A percentile compares a stretch with the other conserved stretches of the same genome.
Evolutionary conservation across 2,329 filamentous ascomycete species (phyloP).

Genomic region (Penicillium palitans): DNA sequence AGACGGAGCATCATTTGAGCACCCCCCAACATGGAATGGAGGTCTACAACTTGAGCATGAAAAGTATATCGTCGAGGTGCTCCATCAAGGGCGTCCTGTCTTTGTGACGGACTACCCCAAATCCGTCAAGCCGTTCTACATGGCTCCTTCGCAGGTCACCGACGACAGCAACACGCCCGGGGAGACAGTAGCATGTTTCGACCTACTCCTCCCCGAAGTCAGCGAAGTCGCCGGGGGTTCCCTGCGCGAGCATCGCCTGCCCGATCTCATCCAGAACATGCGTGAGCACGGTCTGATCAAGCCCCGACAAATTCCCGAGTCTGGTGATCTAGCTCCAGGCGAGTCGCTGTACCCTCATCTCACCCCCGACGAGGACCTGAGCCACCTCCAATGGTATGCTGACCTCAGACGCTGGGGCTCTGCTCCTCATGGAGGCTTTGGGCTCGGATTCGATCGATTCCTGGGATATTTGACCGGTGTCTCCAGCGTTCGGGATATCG

Average conservation of each 20-base stretch:
- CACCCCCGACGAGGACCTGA: slow-evolving; percentile 41
- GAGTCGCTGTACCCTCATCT: slow-evolving; percentile 40
- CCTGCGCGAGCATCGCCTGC: slow-evolving; percentile 78
- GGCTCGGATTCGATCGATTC: slow-evolving; percentile 83
- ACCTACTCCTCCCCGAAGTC: slow-evolving; percentile 80
- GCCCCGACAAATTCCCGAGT: slow-evolving; percentile 20
- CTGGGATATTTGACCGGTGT: slow-evolving; percentile 81
- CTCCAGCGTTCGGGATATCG: slow-evolving; percentile 78
- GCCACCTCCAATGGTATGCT: slow-evolving; percentile 77
- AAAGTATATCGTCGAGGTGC: slow-evolving; percentile 71
- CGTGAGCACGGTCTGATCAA: slow-evolving; percentile 61
- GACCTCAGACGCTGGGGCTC: slow-evolving; percentile 89
- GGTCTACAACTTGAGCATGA: slow-evolving; percentile 92
- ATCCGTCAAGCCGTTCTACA: slow-evolving; percentile 88
- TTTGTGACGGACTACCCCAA: slow-evolving; percentile 95
- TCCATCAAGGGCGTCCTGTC: slow-evolving; percentile 68
- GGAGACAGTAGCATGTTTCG: slow-evolving; percentile 81
- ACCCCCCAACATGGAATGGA: slow-evolving; percentile 67
- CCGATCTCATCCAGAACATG: slow-evolving; percentile 70
- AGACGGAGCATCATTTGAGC: slow-evolving; percentile 59
- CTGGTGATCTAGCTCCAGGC: slow-evolving; percentile 17
- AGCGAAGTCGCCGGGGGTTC: slow-evolving; percentile 88
- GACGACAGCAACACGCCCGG: slow-evolving; percentile 14
- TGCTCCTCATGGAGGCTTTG: slow-evolving; percentile 87
- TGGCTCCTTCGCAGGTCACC: slow-evolving; percentile 56